These are phyloP conservation scores for Cystobasidium tubakii DNA, from an alignment of 768 basidiomycete genomes.

Conservation along the genomic window DNA sequence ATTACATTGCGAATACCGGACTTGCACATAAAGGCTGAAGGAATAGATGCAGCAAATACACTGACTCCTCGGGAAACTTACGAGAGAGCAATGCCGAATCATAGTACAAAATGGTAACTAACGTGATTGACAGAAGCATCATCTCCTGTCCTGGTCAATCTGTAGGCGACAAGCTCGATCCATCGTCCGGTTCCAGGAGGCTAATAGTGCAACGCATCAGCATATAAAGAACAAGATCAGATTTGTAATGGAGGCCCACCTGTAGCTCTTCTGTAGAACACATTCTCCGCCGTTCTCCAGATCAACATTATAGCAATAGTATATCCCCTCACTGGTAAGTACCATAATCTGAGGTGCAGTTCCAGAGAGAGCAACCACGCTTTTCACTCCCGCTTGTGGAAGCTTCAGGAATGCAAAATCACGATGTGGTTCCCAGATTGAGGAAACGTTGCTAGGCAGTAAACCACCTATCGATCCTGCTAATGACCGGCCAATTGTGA, in stretches of 20 bases:
- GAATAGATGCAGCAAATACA: too few relatives aligned
- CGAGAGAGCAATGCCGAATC: too few relatives aligned
- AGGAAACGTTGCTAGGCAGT: slow-evolving; percentile 79
- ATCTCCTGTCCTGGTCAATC: not conserved
- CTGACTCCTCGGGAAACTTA: too few relatives aligned
- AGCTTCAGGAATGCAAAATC: slow-evolving; percentile 88
- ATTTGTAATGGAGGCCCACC: too few relatives aligned
- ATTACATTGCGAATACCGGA: too few relatives aligned
- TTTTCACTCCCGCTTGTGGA: slow-evolving; percentile 69
- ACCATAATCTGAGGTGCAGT: slow-evolving; percentile 97
- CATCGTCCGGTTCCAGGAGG: slow-evolving; percentile 23
- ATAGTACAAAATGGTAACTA: not conserved
- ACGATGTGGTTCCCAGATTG: slow-evolving; percentile 92
- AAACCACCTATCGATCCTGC: slow-evolving; percentile 77
- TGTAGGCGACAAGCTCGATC: slow-evolving; percentile 11
- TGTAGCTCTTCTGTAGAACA: slow-evolving; percentile 83
- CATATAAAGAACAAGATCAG: too few relatives aligned
- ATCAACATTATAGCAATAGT: slow-evolving; percentile 93
- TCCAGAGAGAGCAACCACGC: slow-evolving; percentile 79
- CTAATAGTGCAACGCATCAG: too few relatives aligned
- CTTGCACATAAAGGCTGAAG: too few relatives aligned
- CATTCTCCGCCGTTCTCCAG: slow-evolving; percentile 94
- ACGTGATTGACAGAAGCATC: too few relatives aligned
- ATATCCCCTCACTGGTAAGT: slow-evolving; percentile 87
- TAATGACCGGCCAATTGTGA: slow-evolving; percentile 68